A percentile compares a stretch with the other conserved stretches of the same genome.
phyloP scores from a whole-genome alignment of 2,329 filamentous ascomycete genomes.

The Xylariaceae sp. region DNA sequence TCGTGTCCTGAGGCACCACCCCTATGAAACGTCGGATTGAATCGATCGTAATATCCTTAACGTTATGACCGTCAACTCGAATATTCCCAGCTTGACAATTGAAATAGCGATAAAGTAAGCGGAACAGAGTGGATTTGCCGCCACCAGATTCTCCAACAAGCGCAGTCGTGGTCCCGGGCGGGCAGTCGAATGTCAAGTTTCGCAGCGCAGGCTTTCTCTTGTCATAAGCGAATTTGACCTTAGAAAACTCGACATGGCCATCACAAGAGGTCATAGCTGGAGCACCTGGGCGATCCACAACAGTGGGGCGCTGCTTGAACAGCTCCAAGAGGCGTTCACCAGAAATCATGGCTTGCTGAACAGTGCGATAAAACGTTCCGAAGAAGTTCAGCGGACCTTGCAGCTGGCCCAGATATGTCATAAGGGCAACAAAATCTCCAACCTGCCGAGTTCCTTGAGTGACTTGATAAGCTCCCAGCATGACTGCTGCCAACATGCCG shows the following conservation, averaged over 20 bases:
- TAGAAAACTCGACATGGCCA: constrained; percentile 81
- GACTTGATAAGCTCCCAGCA: constrained; percentile 76
- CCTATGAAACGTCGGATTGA: constrained; percentile 90
- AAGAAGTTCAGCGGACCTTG: constrained; percentile 84
- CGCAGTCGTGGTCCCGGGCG: constrained; percentile 88
- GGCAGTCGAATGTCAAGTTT: constrained; percentile 80
- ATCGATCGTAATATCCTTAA: constrained; percentile 85
- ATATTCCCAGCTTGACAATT: constrained; percentile 79
- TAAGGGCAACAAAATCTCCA: constrained; percentile 69
- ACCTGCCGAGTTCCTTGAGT: constrained; percentile 62
- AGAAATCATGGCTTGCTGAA: constrained; percentile 96
- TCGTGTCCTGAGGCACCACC: constrained; percentile 94
- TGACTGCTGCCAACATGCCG: constrained; percentile 68
- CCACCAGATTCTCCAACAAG: constrained; percentile 96
- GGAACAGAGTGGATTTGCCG: constrained; percentile 95
- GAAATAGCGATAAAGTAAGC: constrained; percentile 95
- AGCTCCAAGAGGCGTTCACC: constrained; percentile 92
- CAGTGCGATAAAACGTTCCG: constrained; percentile 91
- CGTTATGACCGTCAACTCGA: constrained; percentile 78
- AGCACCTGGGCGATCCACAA: constrained; percentile 72
- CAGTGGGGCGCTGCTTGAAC: constrained; percentile 93
- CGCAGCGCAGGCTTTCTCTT: constrained; percentile 79
- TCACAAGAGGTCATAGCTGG: constrained; percentile 63
- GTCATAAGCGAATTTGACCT: constrained; percentile 91
- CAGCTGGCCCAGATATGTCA: constrained; percentile 77